These are phyloP conservation scores for Scedosporium dehoogii DNA, from an alignment of 2,329 filamentous ascomycete genomes.

Conservation along the genomic window DNA sequence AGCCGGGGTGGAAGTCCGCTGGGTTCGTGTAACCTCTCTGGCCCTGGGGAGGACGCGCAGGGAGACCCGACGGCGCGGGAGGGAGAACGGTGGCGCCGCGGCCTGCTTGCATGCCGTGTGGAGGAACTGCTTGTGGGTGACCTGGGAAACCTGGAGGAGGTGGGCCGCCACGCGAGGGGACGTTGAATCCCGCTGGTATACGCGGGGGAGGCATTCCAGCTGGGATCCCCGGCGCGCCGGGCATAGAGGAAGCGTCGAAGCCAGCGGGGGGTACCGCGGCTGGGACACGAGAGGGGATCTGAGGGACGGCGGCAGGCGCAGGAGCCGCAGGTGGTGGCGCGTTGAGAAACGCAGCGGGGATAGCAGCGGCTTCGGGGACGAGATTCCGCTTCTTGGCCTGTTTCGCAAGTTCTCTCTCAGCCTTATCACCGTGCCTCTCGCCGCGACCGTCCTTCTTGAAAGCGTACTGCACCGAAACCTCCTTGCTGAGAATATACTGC, in stretches of 20 bases:
- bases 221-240: slow-evolving; percentile 7
- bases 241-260: slow-evolving; percentile 25
- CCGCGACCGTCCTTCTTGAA: slow-evolving; percentile 99
- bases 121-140: slow-evolving; percentile 18
- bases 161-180: slow-evolving; percentile 18
- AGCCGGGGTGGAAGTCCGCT: slow-evolving; percentile 36
- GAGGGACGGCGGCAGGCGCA: slow-evolving; percentile 14
- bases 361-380: slow-evolving; percentile 64
- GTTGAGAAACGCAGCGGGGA: slow-evolving; percentile 62
- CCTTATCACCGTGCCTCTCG: slow-evolving; percentile 88
- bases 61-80: slow-evolving; percentile 38
- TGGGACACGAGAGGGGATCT: slow-evolving; percentile 12
- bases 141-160: slow-evolving; percentile 24
- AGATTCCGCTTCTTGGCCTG: slow-evolving; percentile 94
- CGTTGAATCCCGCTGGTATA: slow-evolving; percentile 26
- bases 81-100: slow-evolving; percentile 25
- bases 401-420: slow-evolving; percentile 81
- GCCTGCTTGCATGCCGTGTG: slow-evolving; percentile 7
- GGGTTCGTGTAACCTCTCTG: slow-evolving; percentile 36
- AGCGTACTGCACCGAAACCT: slow-evolving; percentile 92
- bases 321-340: slow-evolving; percentile 16
- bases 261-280: slow-evolving; percentile 16
- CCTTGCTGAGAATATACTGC: slow-evolving; percentile 94
- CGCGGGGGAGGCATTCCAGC: slow-evolving; percentile 15
- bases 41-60: slow-evolving; percentile 37